Base-by-base conservation (phyloP, 2,329 filamentous ascomycete species). In the Aspergillus sp. region DNA sequence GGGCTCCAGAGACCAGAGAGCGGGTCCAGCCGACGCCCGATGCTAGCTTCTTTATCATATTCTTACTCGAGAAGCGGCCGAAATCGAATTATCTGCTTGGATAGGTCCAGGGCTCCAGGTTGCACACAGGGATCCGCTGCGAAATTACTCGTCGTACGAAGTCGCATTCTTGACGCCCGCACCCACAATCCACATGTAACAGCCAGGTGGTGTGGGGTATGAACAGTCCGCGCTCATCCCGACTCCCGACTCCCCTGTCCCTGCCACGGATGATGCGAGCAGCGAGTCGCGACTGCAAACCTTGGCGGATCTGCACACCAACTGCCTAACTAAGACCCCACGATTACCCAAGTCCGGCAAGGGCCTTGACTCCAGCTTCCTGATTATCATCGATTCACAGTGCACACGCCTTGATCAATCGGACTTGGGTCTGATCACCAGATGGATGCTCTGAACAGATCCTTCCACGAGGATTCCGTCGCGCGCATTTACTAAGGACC, bases 281-380 rank as follows among this genome's bases (percentile, higher is more conserved):
- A 31, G 27, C 27, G 27, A 31, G 27, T 8, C 9, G 27, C 27
- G 27, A 31, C 8, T 31, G 27, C 8, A 9, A 31, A 31, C 27
- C 14, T 37, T 37, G 14, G 35, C 35, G 15, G 35, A 37, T 37
- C 19, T 17, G 17, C 40, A 15, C 45, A 17, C 48, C 31, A 33
- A 56, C 61, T 64, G 40, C 62, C 62, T 46, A 62, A 57, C 27
- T 37, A 21, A 61, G 60, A 39, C 39, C 45, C 56, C 56, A 58
- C 51, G 56, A 56, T 59, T 59, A 49, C 61, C 57, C 52, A 62
- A 62, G 52, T 56, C 47, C 45, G 57, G 58, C 43, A 62, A 55
- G 47, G 17, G 41, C 47, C 53, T 41, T 15, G 23, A 27, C 35
- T 49, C 52, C 27, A 39, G 21, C 12, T 21, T 19, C 27, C 35